phyloP scores from a whole-genome alignment of 2,329 filamentous ascomycete genomes.

The Cercospora beticola region DNA sequence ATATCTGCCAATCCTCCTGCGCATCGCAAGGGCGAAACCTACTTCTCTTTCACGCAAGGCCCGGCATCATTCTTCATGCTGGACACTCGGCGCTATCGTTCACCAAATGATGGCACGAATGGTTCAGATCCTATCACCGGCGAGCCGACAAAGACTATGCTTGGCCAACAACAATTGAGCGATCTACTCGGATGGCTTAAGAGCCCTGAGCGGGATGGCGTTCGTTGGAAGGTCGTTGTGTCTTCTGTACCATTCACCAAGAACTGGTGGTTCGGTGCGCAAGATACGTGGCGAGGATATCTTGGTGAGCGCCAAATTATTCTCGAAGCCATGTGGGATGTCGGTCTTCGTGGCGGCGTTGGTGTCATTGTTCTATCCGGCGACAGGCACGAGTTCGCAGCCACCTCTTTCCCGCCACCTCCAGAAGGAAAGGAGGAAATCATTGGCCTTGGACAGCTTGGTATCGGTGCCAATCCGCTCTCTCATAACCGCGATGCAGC shows the following conservation, averaged over 20 bases:
- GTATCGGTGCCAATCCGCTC: constrained; percentile 27
- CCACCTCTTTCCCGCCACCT: constrained; percentile 68
- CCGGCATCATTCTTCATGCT: constrained; percentile 93
- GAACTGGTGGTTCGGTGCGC: constrained; percentile 86
- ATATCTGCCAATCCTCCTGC: constrained; percentile 77
- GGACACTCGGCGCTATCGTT: constrained; percentile 86
- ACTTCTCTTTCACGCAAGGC: constrained; percentile 85
- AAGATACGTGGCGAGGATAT: constrained; percentile 95
- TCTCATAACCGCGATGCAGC: constrained; percentile 7
- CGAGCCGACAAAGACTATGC: constrained; percentile 70
- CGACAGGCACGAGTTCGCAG: constrained; percentile 95
- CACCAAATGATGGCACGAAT: constrained; percentile 60
- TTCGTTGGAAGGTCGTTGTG: constrained; percentile 91
- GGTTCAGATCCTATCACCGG: constrained; percentile 55
- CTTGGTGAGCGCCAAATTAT: constrained; percentile 74
- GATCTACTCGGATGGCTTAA: constrained; percentile 77
- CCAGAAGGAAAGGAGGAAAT: constrained; percentile 50
- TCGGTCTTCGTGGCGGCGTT: constrained; percentile 64
- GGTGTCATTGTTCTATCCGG: constrained; percentile 85
- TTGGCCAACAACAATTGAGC: constrained; percentile 73
- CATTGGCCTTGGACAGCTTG: constrained; percentile 30
- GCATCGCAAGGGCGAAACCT: constrained; percentile 63
- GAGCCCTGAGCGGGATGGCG: constrained; percentile 68
- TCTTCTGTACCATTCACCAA: constrained; percentile 94
- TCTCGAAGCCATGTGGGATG: constrained; percentile 90